Base-by-base conservation (phyloP, 2,329 filamentous ascomycete genomes). In the Fusarium decemcellulare region DNA sequence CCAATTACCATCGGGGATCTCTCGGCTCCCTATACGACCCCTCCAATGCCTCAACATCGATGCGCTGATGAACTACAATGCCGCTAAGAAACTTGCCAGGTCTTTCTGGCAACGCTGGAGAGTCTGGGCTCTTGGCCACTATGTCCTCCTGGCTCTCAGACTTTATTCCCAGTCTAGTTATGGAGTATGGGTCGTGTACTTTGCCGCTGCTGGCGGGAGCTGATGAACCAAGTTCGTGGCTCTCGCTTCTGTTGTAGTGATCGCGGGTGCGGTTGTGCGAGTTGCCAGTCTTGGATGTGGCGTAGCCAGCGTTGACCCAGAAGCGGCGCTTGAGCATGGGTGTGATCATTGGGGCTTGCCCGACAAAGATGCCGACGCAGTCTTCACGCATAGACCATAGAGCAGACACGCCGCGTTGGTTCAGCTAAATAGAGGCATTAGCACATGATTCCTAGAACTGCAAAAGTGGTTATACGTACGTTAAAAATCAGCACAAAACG, bases 311-410 rank as follows among this genome's bases (percentile, higher is more conserved):
- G 15, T 47, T n/a, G 1, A 42, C 36, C 76, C 76, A 77, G 55
- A 77, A 77, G 8, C 65, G 68, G 8, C 65, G 71, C 32, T 62
- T 73, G 34, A 75, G 59, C 1, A 76, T 61, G 0, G 79, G 78
- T 2, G 72, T 71, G 1, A 81, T 68, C 69, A 82, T 78, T 3
- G 80, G 78, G 0, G 79, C 76, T 46, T 81, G 77, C 6, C 77
- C 78, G 3, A 81, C 77, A 2, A 80, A 73, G 40, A 81, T 76
- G 5, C 77, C 79, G 8, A 81, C 76, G n/a, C 78, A 74, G 56
- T 80, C 78, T 62, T 82, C 79, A 12, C 79, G 77, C 29, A 78
- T 76, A 5, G 78, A 81, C 80, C 80, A 82, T 18, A 82, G 74
- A 1, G 80, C 79, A 8, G 70, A 72, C 11, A 63, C 67, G 1